These are phyloP conservation scores for Rhytidhysteron rufulum DNA, from an alignment of 2,329 filamentous ascomycete genomes.

Conservation along the genomic window DNA sequence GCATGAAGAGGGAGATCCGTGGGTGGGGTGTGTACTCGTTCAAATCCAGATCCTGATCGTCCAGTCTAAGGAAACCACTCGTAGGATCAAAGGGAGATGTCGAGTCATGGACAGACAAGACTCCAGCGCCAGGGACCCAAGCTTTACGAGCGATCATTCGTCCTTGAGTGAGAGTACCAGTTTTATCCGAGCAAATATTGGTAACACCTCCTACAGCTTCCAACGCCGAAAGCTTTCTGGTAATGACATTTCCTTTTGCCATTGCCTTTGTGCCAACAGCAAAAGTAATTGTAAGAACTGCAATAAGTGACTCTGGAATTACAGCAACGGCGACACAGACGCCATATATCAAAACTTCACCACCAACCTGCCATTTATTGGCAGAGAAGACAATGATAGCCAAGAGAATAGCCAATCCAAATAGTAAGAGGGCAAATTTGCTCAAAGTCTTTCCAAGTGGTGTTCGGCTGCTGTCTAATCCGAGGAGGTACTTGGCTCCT, in stretches of 20 bases:
- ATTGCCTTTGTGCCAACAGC: constrained; percentile 40
- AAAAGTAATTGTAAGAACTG: constrained; percentile 66
- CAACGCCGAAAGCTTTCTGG: constrained; percentile 35
- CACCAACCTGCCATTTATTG: constrained; percentile 45
- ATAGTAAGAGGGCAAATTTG: constrained; percentile 78
- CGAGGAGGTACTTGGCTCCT: constrained; percentile 52
- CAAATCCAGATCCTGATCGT: constrained; percentile 22
- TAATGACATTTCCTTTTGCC: constrained; percentile 39
- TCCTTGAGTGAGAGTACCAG: constrained; percentile 35
- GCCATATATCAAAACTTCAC: constrained; percentile 46
- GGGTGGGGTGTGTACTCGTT: constrained; percentile 19
- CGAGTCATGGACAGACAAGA: constrained; percentile 28
- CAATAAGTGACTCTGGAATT: constrained; percentile 54
- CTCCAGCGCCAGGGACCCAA: constrained; percentile 32
- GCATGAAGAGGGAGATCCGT: constrained; percentile 26
- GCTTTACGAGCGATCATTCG: constrained; percentile 38
- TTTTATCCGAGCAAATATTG: constrained; percentile 40
- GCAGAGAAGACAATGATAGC: constrained; percentile 66
- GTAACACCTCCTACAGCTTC: constrained; percentile 41
- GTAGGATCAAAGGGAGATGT: constrained; percentile 32
- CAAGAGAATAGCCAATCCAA: constrained; percentile 67
- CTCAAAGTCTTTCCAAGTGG: constrained; percentile 81
- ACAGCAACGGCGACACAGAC: constrained; percentile 47
- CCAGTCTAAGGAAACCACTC: constrained; percentile 29
- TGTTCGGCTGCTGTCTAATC: constrained; percentile 62